Evolutionary conservation across 495 filamentous ascomycete genomes (phyloP).

Genomic region (Penicillium ochrochloron): DNA sequence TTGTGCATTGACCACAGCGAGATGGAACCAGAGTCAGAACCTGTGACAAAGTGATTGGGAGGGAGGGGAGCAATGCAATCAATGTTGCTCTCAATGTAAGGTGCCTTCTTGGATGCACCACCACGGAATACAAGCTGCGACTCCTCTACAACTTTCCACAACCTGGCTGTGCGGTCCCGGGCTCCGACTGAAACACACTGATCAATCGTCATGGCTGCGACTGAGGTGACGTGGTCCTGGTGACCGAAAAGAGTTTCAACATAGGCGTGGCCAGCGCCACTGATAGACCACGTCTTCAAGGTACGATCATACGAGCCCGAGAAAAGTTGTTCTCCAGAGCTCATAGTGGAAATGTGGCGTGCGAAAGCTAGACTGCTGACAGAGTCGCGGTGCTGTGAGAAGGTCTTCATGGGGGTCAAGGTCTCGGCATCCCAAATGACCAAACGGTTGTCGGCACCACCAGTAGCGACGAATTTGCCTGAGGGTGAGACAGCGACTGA

Average conservation of each 20-base stretch:
- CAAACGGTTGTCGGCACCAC: slow-evolving; percentile 77
- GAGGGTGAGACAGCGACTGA: slow-evolving; percentile 84
- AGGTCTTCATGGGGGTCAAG: slow-evolving; percentile 77
- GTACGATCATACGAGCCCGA: slow-evolving; percentile 87
- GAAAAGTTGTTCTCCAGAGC: slow-evolving; percentile 79
- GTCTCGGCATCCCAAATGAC: slow-evolving; percentile 84
- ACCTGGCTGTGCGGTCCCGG: slow-evolving; percentile 86
- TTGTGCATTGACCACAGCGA: slow-evolving; percentile 90
- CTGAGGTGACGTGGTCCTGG: slow-evolving; percentile 83
- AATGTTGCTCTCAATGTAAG: slow-evolving; percentile 79
- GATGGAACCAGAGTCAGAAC: slow-evolving; percentile 84
- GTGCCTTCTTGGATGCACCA: slow-evolving; percentile 59
- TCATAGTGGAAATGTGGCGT: slow-evolving; percentile 66
- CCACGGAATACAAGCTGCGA: slow-evolving; percentile 94
- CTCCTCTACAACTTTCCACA: slow-evolving; percentile 98
- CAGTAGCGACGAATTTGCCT: slow-evolving; percentile 89
- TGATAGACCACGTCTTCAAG: slow-evolving; percentile 83
- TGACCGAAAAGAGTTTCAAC: slow-evolving; percentile 96
- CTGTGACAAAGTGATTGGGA: slow-evolving; percentile 88
- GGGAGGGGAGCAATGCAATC: slow-evolving; percentile 90
- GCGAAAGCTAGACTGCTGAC: slow-evolving; percentile 85
- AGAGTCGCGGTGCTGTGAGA: slow-evolving; percentile 88
- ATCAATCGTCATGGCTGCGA: slow-evolving; percentile 82
- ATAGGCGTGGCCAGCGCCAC: slow-evolving; percentile 66
- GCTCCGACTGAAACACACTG: slow-evolving; percentile 89